Evolutionary conservation across 2,329 filamentous ascomycete species (phyloP).

Genomic region (Cladophialophora psammophila): DNA sequence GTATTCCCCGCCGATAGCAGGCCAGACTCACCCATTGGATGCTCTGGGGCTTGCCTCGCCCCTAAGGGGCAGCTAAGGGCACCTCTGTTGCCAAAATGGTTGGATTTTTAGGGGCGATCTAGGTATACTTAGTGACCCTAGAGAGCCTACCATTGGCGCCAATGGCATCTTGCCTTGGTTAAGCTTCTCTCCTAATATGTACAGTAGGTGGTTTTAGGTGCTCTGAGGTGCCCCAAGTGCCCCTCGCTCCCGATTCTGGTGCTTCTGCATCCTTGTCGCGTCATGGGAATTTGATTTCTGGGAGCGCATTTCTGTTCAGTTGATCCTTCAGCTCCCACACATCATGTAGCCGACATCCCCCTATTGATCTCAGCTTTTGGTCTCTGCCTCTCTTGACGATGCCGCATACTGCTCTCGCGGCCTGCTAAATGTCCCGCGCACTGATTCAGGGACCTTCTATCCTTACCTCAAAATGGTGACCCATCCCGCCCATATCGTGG

Average conservation of each 20-base stretch:
- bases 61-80: not conserved
- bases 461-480: conserved; percentile 6
- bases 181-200: too few species aligned
- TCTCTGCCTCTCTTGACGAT: not conserved
- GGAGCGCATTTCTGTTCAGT: conserved; percentile 1
- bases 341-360: not conserved
- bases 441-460: not conserved
- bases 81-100: not conserved
- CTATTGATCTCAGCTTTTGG: not conserved
- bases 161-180: not conserved
- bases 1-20: not conserved
- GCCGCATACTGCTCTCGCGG: not conserved
- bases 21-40: not conserved
- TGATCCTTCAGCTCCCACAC: not conserved
- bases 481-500: conserved; percentile 12
- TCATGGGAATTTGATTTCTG: conserved; percentile 3
- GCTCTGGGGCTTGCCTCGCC: not conserved
- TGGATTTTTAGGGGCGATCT: not conserved
- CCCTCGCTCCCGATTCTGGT: not conserved
- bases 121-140: not conserved
- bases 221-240: too few species aligned
- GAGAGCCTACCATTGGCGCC: not conserved
- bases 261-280: not conserved
- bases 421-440: not conserved
- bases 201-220: too few species aligned